Evolutionary conservation across 176 grass and related monocot species (phyloP).

Genomic region (Zea mays): Zm-B73-REFERENCE-NAM-5.0 NC_050097.1:7811001-7811500

Average conservation of each 20-base stretch:
- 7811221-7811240: conserved; percentile 8
- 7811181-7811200: conserved; percentile 5
- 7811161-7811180: conserved; percentile 5
- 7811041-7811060: not conserved
- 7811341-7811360: conserved; percentile 11
- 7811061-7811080: not conserved
- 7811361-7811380: conserved; percentile 82
- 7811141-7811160: conserved; percentile 19
- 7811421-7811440: conserved; percentile 52
- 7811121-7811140: not conserved
- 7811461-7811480: conserved; percentile 82
- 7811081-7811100: conserved; percentile 3
- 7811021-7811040: conserved; percentile 17
- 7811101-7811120: not conserved
- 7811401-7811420: conserved; percentile 85
- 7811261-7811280: not conserved
- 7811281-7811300: conserved; percentile 6
- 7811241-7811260: not conserved
- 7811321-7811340: not conserved
- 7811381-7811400: conserved; percentile 97
- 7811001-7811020: conserved; percentile 90
- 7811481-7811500: conserved; percentile 68
- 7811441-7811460: conserved; percentile 70
- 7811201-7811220: not conserved
- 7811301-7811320: not conserved